A percentile compares a stretch with the other conserved stretches of the same genome.
phyloP scores from a whole-genome alignment of 345 rosid genomes.

The Eucalyptus caleyi region DNA sequence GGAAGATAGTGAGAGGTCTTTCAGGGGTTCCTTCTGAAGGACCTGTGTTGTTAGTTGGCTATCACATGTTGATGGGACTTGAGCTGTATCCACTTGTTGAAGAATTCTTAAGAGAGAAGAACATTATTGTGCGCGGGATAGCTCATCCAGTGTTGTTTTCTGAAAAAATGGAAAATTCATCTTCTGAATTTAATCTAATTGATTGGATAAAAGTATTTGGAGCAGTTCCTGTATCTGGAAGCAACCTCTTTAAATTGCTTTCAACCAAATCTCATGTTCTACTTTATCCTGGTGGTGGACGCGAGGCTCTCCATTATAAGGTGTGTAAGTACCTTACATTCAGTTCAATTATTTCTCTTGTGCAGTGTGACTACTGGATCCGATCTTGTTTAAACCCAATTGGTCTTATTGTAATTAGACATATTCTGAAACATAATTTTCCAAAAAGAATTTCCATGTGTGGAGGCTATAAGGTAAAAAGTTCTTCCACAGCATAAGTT shows the following conservation, averaged over 20 bases:
- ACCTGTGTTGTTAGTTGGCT: constrained; percentile 70
- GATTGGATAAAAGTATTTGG: constrained; percentile 74
- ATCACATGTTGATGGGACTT: constrained; percentile 70
- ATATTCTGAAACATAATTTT: neutral
- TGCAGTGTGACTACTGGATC: neutral
- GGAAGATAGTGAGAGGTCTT: constrained; percentile 70
- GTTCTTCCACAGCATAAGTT: neutral
- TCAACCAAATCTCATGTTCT: constrained; percentile 57
- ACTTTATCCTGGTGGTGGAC: constrained; percentile 84
- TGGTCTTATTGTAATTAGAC: neutral
- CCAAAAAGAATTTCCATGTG: neutral
- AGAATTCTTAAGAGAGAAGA: constrained; percentile 56
- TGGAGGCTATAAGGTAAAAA: neutral
- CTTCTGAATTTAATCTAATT: constrained; percentile 1
- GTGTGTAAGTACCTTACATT: constrained; percentile 7
- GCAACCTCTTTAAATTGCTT: constrained; percentile 55
- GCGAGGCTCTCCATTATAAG: constrained; percentile 82
- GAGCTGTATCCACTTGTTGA: constrained; percentile 46
- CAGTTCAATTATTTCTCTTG: neutral
- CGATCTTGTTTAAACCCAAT: neutral
- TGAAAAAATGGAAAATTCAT: neutral
- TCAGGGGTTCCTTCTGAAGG: constrained; percentile 77
- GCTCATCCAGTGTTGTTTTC: constrained; percentile 53
- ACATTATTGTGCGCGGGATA: constrained; percentile 49
- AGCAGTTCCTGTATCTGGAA: constrained; percentile 55